Evolutionary conservation across 345 rosid genomes (phyloP).

Genomic region (Geranium brycei): DNA sequence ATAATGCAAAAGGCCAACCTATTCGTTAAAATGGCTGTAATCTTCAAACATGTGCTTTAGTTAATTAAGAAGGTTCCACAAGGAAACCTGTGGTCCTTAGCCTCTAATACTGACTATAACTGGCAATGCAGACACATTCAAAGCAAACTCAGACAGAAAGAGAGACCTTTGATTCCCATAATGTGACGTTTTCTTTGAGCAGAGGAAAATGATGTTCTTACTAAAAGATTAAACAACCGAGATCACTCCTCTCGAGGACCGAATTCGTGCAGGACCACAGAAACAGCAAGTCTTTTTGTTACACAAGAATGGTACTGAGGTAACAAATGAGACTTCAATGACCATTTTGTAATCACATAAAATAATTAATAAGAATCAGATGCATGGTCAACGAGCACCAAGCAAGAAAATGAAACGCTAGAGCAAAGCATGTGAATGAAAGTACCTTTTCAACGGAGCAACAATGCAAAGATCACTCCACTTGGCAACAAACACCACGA

Average conservation of each 20-base stretch:
- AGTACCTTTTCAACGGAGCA: no score
- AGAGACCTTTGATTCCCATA: background rate
- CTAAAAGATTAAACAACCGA: background rate
- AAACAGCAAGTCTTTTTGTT: background rate
- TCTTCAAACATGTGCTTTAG: no score
- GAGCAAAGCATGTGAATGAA: no score
- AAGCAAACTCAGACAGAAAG: background rate
- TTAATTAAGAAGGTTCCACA: no score
- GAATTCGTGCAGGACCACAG: background rate
- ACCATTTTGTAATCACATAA: background rate
- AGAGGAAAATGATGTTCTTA: background rate
- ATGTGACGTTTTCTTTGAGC: background rate
- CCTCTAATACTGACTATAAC: background rate
- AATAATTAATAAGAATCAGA: background rate
- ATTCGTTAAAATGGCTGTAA: no score
- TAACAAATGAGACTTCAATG: background rate
- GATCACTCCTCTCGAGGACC: background rate
- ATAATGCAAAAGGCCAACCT: no score
- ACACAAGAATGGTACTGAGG: background rate
- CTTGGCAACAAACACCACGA: no score
- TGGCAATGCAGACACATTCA: background rate
- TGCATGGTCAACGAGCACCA: background rate
- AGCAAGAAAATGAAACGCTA: no score
- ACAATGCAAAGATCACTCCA: no score
- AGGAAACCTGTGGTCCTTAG: background rate